These are phyloP conservation scores for Salicornia ramosissima DNA, from an alignment of 148 eudicot genomes.

Conservation along the genomic window DNA sequence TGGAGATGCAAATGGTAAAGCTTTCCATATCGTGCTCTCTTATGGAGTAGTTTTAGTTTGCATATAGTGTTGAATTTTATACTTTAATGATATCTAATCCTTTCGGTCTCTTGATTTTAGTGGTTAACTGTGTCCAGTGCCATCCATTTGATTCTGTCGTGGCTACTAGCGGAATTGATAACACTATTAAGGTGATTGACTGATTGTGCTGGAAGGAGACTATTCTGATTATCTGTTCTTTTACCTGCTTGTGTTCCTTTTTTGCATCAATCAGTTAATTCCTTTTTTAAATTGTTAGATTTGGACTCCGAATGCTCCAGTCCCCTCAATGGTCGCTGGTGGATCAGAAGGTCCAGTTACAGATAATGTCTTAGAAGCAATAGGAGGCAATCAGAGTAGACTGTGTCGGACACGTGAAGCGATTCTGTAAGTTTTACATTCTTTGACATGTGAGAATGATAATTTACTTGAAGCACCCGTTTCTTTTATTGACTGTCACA, in stretches of 20 bases:
- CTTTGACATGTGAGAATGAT: background rate
- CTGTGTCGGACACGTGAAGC: conserved; percentile 68
- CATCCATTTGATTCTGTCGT: conserved; percentile 87
- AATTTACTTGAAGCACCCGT: background rate
- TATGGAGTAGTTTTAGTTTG: background rate
- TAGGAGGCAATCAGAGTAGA: conserved; percentile 81
- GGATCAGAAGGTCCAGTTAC: conserved; percentile 65
- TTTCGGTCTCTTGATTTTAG: conserved; percentile 35
- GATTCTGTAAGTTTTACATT: conserved; percentile 48
- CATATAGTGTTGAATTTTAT: background rate
- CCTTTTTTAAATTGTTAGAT: conserved; percentile 38
- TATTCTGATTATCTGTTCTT: background rate
- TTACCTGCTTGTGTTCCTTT: background rate
- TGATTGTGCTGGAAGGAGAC: conserved; percentile 22
- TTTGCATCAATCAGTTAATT: conserved; percentile 4
- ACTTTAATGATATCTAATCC: background rate
- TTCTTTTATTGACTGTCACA: too few species aligned
- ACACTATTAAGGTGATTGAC: conserved; percentile 81
- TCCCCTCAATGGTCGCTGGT: conserved; percentile 62
- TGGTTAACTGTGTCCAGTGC: conserved; percentile 94
- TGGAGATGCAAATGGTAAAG: conserved; percentile 88
- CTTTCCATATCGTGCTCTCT: background rate
- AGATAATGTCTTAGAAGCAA: conserved; percentile 57
- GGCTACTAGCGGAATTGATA: conserved; percentile 97
- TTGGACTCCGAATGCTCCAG: conserved; percentile 81